A percentile compares a stretch with the other conserved stretches of the same genome.
Evolutionary conservation across 2,329 filamentous ascomycete species (phyloP).

Genomic region (Neophaeococcomyces mojaviensis): DNA sequence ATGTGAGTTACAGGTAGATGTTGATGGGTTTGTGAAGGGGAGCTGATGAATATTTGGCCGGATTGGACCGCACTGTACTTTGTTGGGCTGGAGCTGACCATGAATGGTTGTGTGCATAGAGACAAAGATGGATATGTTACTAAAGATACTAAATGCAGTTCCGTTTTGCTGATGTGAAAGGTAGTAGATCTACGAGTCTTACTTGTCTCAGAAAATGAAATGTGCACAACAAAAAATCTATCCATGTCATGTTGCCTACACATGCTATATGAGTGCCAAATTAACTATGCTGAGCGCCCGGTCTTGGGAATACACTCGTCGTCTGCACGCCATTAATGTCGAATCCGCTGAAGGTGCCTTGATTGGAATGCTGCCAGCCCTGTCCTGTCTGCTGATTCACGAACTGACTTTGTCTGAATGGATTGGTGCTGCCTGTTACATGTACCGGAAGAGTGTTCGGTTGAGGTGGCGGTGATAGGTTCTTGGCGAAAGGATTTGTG

Average conservation of each 20-base stretch:
- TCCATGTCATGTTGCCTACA: background rate
- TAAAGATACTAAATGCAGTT: too few species aligned
- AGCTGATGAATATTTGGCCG: too few species aligned
- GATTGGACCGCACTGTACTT: too few species aligned
- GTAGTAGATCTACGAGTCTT: too few species aligned
- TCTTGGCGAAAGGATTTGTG: constrained; percentile 64
- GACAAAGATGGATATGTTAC: too few species aligned
- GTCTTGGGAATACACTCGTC: constrained; percentile 77
- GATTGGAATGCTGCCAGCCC: constrained; percentile 76
- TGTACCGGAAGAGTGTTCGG: constrained; percentile 58
- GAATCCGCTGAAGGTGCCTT: constrained; percentile 67
- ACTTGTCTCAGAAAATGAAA: too few species aligned
- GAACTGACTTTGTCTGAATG: constrained; percentile 85
- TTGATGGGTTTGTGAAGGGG: too few species aligned
- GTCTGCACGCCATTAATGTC: constrained; percentile 72
- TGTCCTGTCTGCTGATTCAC: constrained; percentile 81
- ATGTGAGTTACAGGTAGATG: too few species aligned
- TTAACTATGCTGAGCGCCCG: constrained; percentile 35
- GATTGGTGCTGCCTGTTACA: constrained; percentile 83
- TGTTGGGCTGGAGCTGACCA: too few species aligned
- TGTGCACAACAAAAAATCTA: background rate
- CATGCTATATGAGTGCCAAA: background rate
- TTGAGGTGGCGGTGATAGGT: constrained; percentile 34
- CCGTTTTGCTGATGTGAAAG: too few species aligned
- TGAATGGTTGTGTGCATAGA: too few species aligned